Evolutionary conservation across 1,284 basidiomycete species (phyloP).

Genomic region (Puccinia triticina): DNA sequence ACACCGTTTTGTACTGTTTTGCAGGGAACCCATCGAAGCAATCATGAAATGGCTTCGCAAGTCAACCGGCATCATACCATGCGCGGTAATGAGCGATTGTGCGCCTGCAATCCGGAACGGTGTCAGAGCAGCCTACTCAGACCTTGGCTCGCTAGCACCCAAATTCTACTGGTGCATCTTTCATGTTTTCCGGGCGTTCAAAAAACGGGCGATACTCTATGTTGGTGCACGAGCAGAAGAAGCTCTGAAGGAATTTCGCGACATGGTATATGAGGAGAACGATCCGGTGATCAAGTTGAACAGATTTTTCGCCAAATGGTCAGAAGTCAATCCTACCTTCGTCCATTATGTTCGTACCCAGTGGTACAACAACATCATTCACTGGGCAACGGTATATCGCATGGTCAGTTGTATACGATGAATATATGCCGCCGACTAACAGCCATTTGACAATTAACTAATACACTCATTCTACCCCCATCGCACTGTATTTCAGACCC

Average conservation of each 20-base stretch:
- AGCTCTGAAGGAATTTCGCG: not conserved
- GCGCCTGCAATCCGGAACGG: not conserved
- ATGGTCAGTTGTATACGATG: not conserved
- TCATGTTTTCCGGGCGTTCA: not conserved
- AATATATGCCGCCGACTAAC: no score
- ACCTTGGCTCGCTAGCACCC: not conserved
- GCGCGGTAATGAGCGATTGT: not conserved
- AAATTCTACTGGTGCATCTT: conserved; percentile 22
- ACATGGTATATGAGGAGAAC: not conserved
- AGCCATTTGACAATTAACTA: not conserved
- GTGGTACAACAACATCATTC: not conserved
- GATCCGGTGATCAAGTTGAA: not conserved
- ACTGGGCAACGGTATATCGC: not conserved
- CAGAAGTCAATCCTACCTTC: not conserved
- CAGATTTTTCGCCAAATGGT: not conserved
- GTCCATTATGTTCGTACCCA: not conserved
- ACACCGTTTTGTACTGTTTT: no score
- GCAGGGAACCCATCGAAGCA: not conserved
- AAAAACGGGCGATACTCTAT: not conserved
- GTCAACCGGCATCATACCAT: not conserved
- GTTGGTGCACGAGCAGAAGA: not conserved
- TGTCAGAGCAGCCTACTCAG: not conserved
- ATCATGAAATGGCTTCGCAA: not conserved
- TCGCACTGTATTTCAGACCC: not conserved
- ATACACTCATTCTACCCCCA: not conserved